Evolutionary conservation across 2,329 filamentous ascomycete species (phyloP).

Genomic region (Xylariaceae sp.): DNA sequence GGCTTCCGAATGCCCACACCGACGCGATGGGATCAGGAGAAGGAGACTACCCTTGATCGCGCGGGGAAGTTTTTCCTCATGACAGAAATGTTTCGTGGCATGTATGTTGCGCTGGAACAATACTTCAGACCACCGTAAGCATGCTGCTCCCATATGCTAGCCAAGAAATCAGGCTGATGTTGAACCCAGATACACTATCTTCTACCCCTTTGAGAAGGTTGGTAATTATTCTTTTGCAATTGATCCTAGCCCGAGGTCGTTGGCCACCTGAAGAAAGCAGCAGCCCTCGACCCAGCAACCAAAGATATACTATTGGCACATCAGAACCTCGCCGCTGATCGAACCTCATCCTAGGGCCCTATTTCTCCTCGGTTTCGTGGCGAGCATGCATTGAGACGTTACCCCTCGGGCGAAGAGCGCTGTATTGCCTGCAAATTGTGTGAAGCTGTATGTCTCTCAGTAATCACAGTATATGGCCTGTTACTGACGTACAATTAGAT

Average conservation of each 20-base stretch:
- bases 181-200: constrained; percentile 81
- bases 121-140: constrained; percentile 94
- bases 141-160: neutral
- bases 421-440: constrained; percentile 99
- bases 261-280: no score
- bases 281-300: no score
- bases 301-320: neutral
- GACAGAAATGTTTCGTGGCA: constrained; percentile 92
- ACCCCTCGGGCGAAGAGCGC: constrained; percentile 95
- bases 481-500: constrained; percentile 44
- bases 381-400: constrained; percentile 92
- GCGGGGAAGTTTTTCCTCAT: constrained; percentile 92
- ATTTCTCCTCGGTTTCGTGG: constrained; percentile 98
- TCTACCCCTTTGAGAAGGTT: constrained; percentile 96
- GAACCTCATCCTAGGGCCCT: constrained; percentile 57
- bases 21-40: constrained; percentile 74
- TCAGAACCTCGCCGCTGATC: neutral
- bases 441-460: constrained; percentile 61
- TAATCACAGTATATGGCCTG: constrained; percentile 1
- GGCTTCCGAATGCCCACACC: constrained; percentile 74
- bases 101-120: constrained; percentile 97
- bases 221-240: constrained; percentile 7
- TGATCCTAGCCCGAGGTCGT: no score
- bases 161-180: constrained; percentile 6
- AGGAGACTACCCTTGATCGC: constrained; percentile 74